Conservation (phyloP, 2,329 filamentous ascomycete genomes). For the Talaromyces sp. region DNA sequence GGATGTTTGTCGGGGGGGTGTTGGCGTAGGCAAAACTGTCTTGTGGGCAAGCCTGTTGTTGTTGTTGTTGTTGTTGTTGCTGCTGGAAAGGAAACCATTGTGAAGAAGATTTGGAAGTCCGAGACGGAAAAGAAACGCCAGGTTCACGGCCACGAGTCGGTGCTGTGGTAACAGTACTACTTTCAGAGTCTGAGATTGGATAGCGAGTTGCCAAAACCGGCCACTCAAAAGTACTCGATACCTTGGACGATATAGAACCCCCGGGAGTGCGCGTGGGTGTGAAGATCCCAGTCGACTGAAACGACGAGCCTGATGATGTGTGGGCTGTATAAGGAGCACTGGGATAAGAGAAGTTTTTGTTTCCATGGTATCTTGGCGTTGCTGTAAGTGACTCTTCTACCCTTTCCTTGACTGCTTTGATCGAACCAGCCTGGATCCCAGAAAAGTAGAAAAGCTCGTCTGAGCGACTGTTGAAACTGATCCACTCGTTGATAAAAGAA, state of each 20-base stretch:
- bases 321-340: background rate
- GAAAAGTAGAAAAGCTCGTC: slow-evolving; percentile 1
- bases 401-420: background rate
- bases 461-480: slow-evolving; percentile 15
- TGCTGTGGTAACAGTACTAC: background rate
- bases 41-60: too few relatives aligned
- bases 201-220: background rate
- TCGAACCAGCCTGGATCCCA: background rate
- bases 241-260: background rate
- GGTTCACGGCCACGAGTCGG: background rate
- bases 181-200: background rate
- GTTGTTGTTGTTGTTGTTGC: background rate
- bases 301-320: background rate
- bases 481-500: slow-evolving; percentile 26
- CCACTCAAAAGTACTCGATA: background rate
- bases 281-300: background rate
- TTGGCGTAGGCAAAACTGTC: background rate
- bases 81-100: background rate
- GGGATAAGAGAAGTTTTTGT: background rate
- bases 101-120: background rate
- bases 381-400: background rate
- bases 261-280: background rate
- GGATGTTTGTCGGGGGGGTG: too few relatives aligned
- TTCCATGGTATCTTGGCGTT: background rate
- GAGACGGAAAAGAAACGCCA: background rate